phyloP scores from a whole-genome alignment of 495 filamentous ascomycete genomes.

The Rostrohypoxylon terebratum region DNA sequence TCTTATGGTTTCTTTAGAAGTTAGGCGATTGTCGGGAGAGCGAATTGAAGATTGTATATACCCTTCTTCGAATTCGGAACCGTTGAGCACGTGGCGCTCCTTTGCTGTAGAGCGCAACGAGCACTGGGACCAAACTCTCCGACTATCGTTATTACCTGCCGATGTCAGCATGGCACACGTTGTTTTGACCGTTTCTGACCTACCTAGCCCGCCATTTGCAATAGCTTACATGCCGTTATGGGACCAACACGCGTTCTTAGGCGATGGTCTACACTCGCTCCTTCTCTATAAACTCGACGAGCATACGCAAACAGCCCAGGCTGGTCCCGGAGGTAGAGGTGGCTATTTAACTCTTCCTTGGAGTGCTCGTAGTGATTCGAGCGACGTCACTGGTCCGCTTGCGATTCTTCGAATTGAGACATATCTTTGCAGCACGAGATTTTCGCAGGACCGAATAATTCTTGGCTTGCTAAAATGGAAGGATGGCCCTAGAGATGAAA shows the following conservation, averaged over 20 bases:
- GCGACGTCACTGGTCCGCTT: constrained; percentile 79
- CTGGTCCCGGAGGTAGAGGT: constrained; percentile 70
- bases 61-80: constrained; percentile 79
- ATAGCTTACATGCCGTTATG: constrained; percentile 93
- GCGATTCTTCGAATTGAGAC: constrained; percentile 83
- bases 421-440: constrained; percentile 93
- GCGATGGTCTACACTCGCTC: constrained; percentile 84
- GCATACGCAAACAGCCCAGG: constrained; percentile 68
- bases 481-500: constrained; percentile 73
- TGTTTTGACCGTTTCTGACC: constrained; percentile 87
- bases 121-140: constrained; percentile 87
- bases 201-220: constrained; percentile 87
- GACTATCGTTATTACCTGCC: constrained; percentile 80
- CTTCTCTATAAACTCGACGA: constrained; percentile 92
- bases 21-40: constrained; percentile 79
- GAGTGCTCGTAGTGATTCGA: constrained; percentile 72
- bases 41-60: constrained; percentile 89
- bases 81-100: constrained; percentile 86
- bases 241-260: constrained; percentile 90
- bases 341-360: constrained; percentile 89
- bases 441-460: constrained; percentile 92
- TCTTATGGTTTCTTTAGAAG: constrained; percentile 89
- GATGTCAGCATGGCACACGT: constrained; percentile 88
- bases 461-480: constrained; percentile 88
- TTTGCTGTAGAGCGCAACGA: constrained; percentile 81